Evolutionary conservation across 495 filamentous ascomycete genomes (phyloP).

Genomic region (Tricharina praecox): DNA sequence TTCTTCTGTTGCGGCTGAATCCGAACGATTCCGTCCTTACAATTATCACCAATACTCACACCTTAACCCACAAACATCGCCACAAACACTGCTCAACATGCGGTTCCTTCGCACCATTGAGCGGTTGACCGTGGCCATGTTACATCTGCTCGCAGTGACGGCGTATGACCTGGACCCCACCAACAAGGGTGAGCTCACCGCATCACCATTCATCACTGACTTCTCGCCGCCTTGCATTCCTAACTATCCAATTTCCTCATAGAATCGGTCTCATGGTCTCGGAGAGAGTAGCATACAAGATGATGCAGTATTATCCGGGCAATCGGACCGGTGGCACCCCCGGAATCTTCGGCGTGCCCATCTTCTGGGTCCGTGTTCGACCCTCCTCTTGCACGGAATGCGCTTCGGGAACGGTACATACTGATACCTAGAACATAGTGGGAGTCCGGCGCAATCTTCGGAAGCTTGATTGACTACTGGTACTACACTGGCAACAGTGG

Average conservation of each 20-base stretch:
- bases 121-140: no score
- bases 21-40: no score
- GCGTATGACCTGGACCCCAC: background rate
- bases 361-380: slow-evolving; percentile 35
- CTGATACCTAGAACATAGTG: slow-evolving; percentile 30
- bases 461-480: slow-evolving; percentile 64
- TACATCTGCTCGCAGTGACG: background rate
- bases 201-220: background rate
- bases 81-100: no score
- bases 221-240: background rate
- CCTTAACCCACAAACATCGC: no score
- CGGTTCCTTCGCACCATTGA: no score
- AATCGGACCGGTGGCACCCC: slow-evolving; percentile 45
- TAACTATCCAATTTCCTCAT: background rate
- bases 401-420: no score
- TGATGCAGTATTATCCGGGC: slow-evolving; percentile 55
- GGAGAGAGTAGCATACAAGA: slow-evolving; percentile 39
- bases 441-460: slow-evolving; percentile 38
- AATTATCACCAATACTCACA: no score
- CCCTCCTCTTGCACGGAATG: no score
- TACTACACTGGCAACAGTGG: slow-evolving; percentile 56
- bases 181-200: background rate
- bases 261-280: slow-evolving; percentile 55
- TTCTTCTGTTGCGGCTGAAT: no score
- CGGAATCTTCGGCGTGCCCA: slow-evolving; percentile 38